phyloP scores from a whole-genome alignment of 2,329 filamentous ascomycete genomes.

The Alternaria sp. region DNA sequence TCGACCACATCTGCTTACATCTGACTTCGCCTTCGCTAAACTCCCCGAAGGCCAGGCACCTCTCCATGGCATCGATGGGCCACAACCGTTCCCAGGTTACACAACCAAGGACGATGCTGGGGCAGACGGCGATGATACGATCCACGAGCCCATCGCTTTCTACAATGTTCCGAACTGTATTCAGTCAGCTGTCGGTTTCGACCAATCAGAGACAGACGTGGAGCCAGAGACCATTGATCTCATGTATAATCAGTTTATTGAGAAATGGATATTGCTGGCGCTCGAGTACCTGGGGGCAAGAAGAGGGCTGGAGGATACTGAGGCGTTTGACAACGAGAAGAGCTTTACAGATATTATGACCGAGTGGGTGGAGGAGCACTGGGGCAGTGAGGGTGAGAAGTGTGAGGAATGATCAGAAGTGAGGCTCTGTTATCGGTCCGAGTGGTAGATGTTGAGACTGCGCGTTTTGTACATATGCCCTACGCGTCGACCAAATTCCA shows the following conservation, averaged over 20 bases:
- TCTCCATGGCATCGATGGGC: constrained; percentile 5
- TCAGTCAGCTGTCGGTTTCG: constrained; percentile 70
- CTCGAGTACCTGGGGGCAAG: constrained; percentile 66
- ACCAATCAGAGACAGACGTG: constrained; percentile 27
- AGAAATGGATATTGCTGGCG: constrained; percentile 79
- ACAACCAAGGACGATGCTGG: constrained; percentile 88
- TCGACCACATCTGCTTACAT: constrained; percentile 26
- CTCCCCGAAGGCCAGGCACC: constrained; percentile 17
- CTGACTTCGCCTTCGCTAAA: constrained; percentile 5
- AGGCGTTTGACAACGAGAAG: constrained; percentile 59
- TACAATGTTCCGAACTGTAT: constrained; percentile 85
- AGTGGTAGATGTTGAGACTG: neutral
- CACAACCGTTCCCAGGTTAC: constrained; percentile 73
- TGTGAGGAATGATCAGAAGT: constrained; percentile 1
- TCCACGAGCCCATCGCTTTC: constrained; percentile 76
- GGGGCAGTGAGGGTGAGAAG: constrained; percentile 46
- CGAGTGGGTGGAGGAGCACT: constrained; percentile 65
- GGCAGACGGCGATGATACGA: constrained; percentile 85
- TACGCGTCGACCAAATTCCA: neutral
- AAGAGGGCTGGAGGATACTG: constrained; percentile 58
- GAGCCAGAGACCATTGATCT: constrained; percentile 80
- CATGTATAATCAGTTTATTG: constrained; percentile 89
- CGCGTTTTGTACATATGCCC: neutral
- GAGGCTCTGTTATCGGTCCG: neutral
- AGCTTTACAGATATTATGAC: constrained; percentile 65